Base-by-base conservation (phyloP, 345 rosid species). In the Sonneratia alba region DNA sequence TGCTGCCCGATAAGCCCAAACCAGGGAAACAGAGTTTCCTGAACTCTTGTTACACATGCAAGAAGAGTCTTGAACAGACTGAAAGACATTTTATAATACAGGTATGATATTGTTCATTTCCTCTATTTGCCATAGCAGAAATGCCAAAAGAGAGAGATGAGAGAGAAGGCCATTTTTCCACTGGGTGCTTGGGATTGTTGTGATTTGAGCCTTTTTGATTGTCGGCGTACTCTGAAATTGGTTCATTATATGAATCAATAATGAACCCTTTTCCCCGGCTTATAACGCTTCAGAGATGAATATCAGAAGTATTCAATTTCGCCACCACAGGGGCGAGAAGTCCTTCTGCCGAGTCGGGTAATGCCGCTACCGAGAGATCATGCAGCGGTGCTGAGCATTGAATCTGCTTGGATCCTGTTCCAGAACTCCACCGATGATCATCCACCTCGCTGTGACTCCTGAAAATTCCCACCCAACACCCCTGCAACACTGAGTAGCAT, bases 331-430 rank as follows among this genome's bases (percentile, higher is more conserved):
- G 78, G 98, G 98, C 22, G 97, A 91, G 42, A 86, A 88, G 66
- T 92, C 94, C 1, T 94, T 91, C 76, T 89, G 98, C 80, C n/a
- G n/a, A 89, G 91, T 73, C 77, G 72, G 15, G 90, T n/a, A 89
- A 79, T 94, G 98, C 82, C 80, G 96, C 62, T 81, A 79, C 83
- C 84, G 84, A 67, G 90, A 93, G 82, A 89, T 91, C 87, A 74
- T 88, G 57, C 74, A 36, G 95, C 77, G 88, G 80, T 45, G 69
- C 71, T 38, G 84, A 82, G 73, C 76, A 69, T 24, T 75, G 68
- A 64, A 4, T n/a, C 48, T 43, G 40, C 38, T n/a, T 22, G 34
- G 34, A 57, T n/a, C 34, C 34, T 6, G 22, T 53, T 47, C 51
- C 3, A 47, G 51, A 47, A 22, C 32, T 57, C 12, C 12, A 64